Evolutionary conservation across 2,329 filamentous ascomycete species (phyloP), one percentile per base, ranked within the genome.

Genomic region (Penicillium hordei): DNA sequence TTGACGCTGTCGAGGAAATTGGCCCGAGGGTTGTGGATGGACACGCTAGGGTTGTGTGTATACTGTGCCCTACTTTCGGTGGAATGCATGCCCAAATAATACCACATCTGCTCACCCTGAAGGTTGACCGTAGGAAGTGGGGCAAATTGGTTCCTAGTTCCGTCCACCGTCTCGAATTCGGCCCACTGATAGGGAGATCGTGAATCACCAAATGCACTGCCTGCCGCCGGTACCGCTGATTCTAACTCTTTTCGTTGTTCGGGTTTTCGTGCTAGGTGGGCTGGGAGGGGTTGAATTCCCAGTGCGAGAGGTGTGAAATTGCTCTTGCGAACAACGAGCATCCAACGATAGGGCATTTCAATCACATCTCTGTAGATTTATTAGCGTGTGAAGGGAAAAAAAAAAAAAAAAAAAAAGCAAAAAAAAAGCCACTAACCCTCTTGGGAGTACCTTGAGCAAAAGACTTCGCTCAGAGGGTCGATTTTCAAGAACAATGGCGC

Each of bases 31-130:
- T 82, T 80, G 74, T 81, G 76, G 61, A 76, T 65, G 59, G 67
- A 64, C 57, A 79, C 80, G 58, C 75, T 78, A 43, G 83, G 85
- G 75, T 96, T 87, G 68, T 94, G 90, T 5, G 93, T 96, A 76
- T 94, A 99, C 72, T 95, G 91, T 27, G 92, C 88, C 73, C 88
- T 92, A 53, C 91, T 89, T 70, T 97, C 93, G 7, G 93, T 97
- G 23, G 93, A 97, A 21, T 83, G 85, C 72, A 86, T 86, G 33
- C 91, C 91, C 59, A 99, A 82, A 72, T 97, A 97, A 76, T 91
- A 85, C 91, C 93, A 97, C 19, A 96, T 74, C 70, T 90, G 88
- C 60, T 93, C 84, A 17, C 87, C 81, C 60, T 76, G 76, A 9
- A 96, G 74, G 68, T 96, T 86, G 57, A 95, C 79, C 75, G 87